Base-by-base conservation (phyloP, 257 asterid genomes). In the Fraxinus quadrangulata region DNA sequence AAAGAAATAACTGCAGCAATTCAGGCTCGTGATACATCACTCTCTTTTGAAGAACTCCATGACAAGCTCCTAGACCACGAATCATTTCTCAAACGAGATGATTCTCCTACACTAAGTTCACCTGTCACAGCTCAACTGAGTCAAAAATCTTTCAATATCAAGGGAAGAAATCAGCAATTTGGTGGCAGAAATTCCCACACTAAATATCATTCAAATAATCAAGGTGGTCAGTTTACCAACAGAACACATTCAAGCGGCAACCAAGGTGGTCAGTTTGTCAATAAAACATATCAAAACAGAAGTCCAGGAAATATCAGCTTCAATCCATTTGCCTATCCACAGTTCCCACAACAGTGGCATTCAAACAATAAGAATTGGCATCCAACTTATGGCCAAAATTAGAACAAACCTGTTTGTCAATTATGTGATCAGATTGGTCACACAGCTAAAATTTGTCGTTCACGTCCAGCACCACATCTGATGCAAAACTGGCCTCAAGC, bases 401-500 rank as follows among this genome's bases (percentile, higher is more conserved):
- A 66, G 33, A 5, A 66, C 14, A 66, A 26, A 24, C 5, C 0
- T 24, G 34, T 66, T 10, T 66, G 70, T 26, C 70, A 66, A 66
- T 10, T 66, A 19, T 66, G 70, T 66, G 70, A 66, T 28, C 23
- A 66, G 1, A 28, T n/a, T 24, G 70, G 70, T 11, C 70, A 66
- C 28, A 66, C 4, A 19, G 33, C 70, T 1, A 66, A 24, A 8
- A 10, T 66, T 1, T 66, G 70, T 24, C 37, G 19, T 10, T 66
- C 36, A 11, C 36, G 70, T 11, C 30, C 17, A 66, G 70, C 70
- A 65, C 70, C 70, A 65, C 11, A 23, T 5, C 70, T 19, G 10
- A 66, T 66, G 70, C 70, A 66, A 66, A 21, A 21, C 16, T 66
- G 37, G 70, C 37, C 70, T n/a, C 33, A 66, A 66, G 70, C 70